Conservation (phyloP, 768 basidiomycete genomes). For the Rhodotorula graminis region DNA sequence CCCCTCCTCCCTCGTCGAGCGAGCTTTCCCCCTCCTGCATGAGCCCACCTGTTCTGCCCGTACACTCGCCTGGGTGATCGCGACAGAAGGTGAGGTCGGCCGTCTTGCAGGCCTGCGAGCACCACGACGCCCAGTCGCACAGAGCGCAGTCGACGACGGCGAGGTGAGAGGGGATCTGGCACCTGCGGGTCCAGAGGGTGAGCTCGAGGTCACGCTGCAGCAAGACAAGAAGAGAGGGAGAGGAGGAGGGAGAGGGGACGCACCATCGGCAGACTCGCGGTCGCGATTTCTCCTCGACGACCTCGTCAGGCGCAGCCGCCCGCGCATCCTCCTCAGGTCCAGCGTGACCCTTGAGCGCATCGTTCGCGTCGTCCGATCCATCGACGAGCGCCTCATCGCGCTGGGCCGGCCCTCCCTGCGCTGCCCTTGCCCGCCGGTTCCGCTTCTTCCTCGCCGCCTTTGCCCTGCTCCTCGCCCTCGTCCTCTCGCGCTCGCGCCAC, state of each 20-base stretch:
- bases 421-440: neutral
- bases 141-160: constrained; percentile 1
- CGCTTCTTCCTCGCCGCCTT: constrained; percentile 4
- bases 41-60: no score
- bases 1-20: no score
- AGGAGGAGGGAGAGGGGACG: neutral
- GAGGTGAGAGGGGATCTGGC: constrained; percentile 3
- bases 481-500: constrained; percentile 2
- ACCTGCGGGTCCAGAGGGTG: neutral
- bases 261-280: constrained; percentile 15
- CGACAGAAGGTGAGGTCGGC: constrained; percentile 9
- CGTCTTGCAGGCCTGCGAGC: constrained; percentile 20
- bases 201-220: no score
- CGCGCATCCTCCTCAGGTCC: neutral
- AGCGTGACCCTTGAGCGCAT: neutral
- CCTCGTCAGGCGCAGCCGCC: no score
- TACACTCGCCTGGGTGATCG: no score
- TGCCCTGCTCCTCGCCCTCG: neutral
- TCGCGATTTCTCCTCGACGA: neutral
- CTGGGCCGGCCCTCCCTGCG: neutral
- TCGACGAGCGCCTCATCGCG: neutral
- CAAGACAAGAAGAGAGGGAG: no score
- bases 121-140: constrained; percentile 23
- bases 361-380: neutral
- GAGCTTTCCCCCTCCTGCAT: no score